These are phyloP conservation scores for Bacidia gigantensis DNA, from an alignment of 495 filamentous ascomycete genomes.

Conservation along the genomic window DNA sequence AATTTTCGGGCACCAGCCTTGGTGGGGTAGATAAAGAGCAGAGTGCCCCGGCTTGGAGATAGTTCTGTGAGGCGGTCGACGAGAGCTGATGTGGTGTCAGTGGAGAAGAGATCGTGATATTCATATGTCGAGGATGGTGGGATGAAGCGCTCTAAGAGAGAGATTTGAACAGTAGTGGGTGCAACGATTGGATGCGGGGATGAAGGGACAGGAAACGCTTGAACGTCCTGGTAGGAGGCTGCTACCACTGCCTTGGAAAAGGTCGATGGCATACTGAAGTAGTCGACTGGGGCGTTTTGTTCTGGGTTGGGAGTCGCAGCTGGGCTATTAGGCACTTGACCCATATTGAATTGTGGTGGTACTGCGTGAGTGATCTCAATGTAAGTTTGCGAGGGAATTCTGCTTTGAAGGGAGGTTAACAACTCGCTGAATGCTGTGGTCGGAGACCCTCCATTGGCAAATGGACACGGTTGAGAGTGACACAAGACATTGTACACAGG, in stretches of 20 bases:
- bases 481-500: slow-evolving; percentile 42
- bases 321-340: slow-evolving; percentile 47
- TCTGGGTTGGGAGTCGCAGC: slow-evolving; percentile 40
- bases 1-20: slow-evolving; percentile 48
- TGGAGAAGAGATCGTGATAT: slow-evolving; percentile 44
- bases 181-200: slow-evolving; percentile 50
- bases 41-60: slow-evolving; percentile 40
- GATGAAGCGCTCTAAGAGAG: slow-evolving; percentile 57
- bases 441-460: slow-evolving; percentile 32
- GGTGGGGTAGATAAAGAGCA: slow-evolving; percentile 61
- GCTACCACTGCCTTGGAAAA: slow-evolving; percentile 39
- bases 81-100: slow-evolving; percentile 45
- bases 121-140: slow-evolving; percentile 49
- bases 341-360: slow-evolving; percentile 46
- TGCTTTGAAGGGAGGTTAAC: slow-evolving; percentile 4
- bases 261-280: slow-evolving; percentile 41
- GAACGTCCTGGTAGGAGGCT: slow-evolving; percentile 38
- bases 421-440: slow-evolving; percentile 11
- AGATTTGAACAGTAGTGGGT: slow-evolving; percentile 48
- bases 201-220: slow-evolving; percentile 26
- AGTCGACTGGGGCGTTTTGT: slow-evolving; percentile 36
- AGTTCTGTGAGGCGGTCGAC: slow-evolving; percentile 54
- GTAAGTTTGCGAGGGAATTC: slow-evolving; percentile 29
- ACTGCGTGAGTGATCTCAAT: slow-evolving; percentile 54
- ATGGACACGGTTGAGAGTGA: slow-evolving; percentile 48